Percentiles rank a stretch among this genome's conserved stretches.
Evolutionary conservation across 2,329 filamentous ascomycete species (phyloP).

Genomic region (Diplodia scrobiculata): DNA sequence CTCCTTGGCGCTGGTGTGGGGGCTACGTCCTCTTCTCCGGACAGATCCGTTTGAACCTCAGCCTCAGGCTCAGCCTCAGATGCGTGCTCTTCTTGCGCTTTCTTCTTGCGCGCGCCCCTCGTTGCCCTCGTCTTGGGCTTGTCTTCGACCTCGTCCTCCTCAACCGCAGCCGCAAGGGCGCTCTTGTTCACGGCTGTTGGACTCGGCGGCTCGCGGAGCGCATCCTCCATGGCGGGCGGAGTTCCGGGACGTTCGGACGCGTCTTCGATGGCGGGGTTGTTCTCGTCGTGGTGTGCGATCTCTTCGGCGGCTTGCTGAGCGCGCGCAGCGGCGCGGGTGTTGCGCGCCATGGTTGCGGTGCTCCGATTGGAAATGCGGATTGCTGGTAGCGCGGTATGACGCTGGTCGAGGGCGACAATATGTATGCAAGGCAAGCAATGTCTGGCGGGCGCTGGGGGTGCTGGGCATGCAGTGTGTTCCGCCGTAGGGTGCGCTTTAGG

Average conservation of each 20-base stretch:
- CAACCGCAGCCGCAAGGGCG: background rate
- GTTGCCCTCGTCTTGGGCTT: constrained; percentile 5
- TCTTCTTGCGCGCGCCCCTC: constrained; percentile 23
- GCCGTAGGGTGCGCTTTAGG: constrained; percentile 19
- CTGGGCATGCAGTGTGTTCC: constrained; percentile 16
- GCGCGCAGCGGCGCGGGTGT: constrained; percentile 28
- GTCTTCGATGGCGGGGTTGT: background rate
- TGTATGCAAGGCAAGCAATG: constrained; percentile 1
- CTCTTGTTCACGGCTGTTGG: constrained; percentile 17
- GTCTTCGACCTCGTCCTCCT: background rate
- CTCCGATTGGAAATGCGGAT: constrained; percentile 7
- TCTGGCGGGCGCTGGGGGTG: constrained; percentile 12
- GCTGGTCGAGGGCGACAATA: background rate
- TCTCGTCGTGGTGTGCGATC: background rate
- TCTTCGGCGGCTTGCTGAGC: constrained; percentile 27
- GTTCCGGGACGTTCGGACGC: constrained; percentile 14
- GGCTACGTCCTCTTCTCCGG: background rate
- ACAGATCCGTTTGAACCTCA: background rate
- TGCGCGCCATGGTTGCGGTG: constrained; percentile 25
- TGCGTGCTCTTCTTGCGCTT: constrained; percentile 7
- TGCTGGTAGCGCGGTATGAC: background rate
- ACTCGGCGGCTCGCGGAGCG: constrained; percentile 19
- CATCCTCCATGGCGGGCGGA: background rate
- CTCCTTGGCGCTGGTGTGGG: background rate
- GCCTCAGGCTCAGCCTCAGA: background rate